phyloP scores from a whole-genome alignment of 805 yeast species.

The Teunomyces gatunensis region DNA sequence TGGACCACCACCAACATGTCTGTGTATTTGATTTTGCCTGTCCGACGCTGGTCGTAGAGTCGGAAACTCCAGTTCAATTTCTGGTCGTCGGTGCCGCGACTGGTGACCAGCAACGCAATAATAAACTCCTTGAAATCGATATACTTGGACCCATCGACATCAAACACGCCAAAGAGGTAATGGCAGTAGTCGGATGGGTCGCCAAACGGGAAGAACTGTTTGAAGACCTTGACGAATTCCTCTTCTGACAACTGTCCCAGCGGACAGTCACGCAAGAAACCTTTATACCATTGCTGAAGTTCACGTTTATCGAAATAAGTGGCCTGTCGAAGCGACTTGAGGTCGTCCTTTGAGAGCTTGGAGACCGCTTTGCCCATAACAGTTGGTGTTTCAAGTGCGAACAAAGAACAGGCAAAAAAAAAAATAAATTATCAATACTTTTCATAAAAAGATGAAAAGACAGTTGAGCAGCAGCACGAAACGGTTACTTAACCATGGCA shows the following conservation, averaged over 20 bases:
- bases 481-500: conserved; percentile 30
- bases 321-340: conserved; percentile 73
- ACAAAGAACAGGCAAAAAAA: neutral
- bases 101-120: conserved; percentile 78
- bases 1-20: conserved; percentile 79
- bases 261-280: conserved; percentile 92
- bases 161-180: conserved; percentile 85
- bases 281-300: conserved; percentile 97
- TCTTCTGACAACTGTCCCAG: conserved; percentile 81
- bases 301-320: conserved; percentile 93
- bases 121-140: conserved; percentile 93
- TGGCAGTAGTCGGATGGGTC: conserved; percentile 91
- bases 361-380: conserved; percentile 94
- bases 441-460: neutral
- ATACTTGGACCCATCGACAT: conserved; percentile 71
- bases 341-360: conserved; percentile 86
- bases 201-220: conserved; percentile 97
- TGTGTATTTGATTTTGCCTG: conserved; percentile 70
- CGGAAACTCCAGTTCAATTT: conserved; percentile 88
- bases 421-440: neutral
- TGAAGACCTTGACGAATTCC: conserved; percentile 88
- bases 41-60: conserved; percentile 77
- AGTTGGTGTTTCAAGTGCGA: neutral
- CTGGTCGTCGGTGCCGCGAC: conserved; percentile 82
- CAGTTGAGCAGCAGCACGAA: neutral